These are phyloP conservation scores for Hemisphaericaspora subhashii DNA, from an alignment of 1,139 yeast genomes.

Conservation along the genomic window DNA sequence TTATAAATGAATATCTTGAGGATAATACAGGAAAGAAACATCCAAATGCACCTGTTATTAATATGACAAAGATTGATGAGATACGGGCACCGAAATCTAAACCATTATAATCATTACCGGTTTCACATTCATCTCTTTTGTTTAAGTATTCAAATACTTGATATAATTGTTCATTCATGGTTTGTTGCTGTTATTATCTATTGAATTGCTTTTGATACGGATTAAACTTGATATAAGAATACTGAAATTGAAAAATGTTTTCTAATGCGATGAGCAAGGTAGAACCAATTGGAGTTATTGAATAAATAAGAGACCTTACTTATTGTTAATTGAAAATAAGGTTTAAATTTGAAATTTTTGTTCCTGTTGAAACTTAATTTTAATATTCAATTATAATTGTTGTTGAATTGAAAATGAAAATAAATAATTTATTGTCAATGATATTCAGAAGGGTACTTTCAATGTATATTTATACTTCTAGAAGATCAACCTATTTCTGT, in stretches of 20 bases:
- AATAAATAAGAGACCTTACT: no score
- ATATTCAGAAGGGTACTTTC: neutral
- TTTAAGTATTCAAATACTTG: constrained; percentile 13
- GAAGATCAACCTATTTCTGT: no score
- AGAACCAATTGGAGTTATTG: no score
- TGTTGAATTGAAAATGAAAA: no score
- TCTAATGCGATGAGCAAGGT: no score
- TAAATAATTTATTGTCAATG: no score
- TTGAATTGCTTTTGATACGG: neutral
- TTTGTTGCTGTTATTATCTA: constrained; percentile 1
- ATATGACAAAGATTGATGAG: constrained; percentile 69
- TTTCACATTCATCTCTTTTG: constrained; percentile 35
- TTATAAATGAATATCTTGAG: constrained; percentile 52
- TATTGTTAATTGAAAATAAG: no score
- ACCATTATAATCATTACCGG: constrained; percentile 40
- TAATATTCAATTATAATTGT: no score
- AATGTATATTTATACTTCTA: neutral
- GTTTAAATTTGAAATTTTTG: no score
- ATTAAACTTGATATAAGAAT: no score
- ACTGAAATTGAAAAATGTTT: no score
- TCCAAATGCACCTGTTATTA: constrained; percentile 57
- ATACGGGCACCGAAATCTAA: constrained; percentile 60
- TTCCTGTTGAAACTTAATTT: no score
- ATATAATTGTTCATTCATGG: constrained; percentile 5
- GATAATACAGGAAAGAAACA: constrained; percentile 61